These are phyloP conservation scores for Pelargonium fulgidum DNA, from an alignment of 441 rosid genomes.

Conservation along the genomic window DNA sequence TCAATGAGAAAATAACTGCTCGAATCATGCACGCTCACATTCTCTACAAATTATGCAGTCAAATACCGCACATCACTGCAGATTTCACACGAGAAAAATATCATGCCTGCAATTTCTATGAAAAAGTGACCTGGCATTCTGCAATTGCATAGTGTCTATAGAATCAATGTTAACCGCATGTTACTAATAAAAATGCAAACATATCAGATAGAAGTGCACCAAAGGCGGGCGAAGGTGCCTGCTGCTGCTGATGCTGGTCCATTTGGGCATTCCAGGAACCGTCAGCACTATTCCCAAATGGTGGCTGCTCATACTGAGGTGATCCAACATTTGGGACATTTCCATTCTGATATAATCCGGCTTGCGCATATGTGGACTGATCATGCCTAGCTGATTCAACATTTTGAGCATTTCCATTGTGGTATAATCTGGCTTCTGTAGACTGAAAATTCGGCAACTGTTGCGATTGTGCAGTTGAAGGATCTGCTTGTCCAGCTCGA, in stretches of 20 bases:
- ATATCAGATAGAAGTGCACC: slow-evolving; percentile 37
- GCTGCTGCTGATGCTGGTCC: slow-evolving; percentile 50
- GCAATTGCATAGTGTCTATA: neutral
- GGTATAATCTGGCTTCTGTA: slow-evolving; percentile 45
- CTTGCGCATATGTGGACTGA: slow-evolving; percentile 52
- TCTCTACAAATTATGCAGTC: slow-evolving; percentile 6
- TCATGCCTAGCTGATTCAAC: slow-evolving; percentile 55
- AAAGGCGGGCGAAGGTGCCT: slow-evolving; percentile 55
- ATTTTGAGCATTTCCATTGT: slow-evolving; percentile 52
- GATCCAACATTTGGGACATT: neutral
- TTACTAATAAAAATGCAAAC: neutral
- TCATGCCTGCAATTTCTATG: no score
- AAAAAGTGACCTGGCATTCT: neutral
- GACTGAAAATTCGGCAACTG: slow-evolving; percentile 61
- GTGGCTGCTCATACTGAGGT: neutral
- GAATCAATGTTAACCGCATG: neutral
- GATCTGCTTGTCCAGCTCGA: slow-evolving; percentile 37
- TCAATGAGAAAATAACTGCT: neutral
- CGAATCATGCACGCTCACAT: neutral
- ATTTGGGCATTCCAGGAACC: slow-evolving; percentile 72
- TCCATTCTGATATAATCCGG: neutral
- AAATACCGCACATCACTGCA: slow-evolving; percentile 6
- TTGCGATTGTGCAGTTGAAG: slow-evolving; percentile 48
- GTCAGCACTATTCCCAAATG: slow-evolving; percentile 22
- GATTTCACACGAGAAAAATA: neutral